Conservation (phyloP, 1,284 basidiomycete species). For the Sporisorium exsertum region DNA sequence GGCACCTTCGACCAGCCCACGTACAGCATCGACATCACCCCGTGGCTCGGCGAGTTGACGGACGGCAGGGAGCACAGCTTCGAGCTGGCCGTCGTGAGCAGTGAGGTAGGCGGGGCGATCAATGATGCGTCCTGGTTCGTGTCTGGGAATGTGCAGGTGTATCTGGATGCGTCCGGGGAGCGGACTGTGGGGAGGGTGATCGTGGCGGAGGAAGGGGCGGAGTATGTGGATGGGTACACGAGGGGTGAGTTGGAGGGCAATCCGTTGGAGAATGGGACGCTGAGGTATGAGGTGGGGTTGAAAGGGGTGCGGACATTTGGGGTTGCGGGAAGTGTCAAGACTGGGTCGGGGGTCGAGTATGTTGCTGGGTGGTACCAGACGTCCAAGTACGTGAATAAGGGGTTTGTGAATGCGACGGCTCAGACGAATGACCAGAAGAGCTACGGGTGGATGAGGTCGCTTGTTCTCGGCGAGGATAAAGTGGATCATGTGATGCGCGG, state of each 20-base stretch:
- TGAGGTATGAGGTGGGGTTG: conserved; percentile 23
- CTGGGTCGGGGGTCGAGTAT: conserved; percentile 18
- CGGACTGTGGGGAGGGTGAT: conserved; percentile 44
- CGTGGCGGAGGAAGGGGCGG: background rate
- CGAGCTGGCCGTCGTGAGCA: conserved; percentile 79
- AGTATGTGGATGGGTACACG: conserved; percentile 12
- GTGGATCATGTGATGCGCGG: background rate
- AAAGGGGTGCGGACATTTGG: conserved; percentile 13
- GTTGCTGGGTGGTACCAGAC: conserved; percentile 26
- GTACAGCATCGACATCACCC: conserved; percentile 82
- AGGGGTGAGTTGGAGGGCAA: conserved; percentile 19
- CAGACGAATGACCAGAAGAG: conserved; percentile 34
- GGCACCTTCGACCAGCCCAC: conserved; percentile 82
- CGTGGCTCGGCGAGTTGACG: conserved; percentile 79
- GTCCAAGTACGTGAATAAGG: conserved; percentile 18
- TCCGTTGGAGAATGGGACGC: conserved; percentile 14
- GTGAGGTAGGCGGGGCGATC: conserved; percentile 75
- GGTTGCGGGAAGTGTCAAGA: conserved; percentile 29
- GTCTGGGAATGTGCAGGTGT: conserved; percentile 78
- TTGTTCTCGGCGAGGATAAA: conserved; percentile 5
- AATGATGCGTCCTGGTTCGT: conserved; percentile 79
- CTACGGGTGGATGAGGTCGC: conserved; percentile 20
- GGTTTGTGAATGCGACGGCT: conserved; percentile 25
- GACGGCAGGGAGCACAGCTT: conserved; percentile 79
- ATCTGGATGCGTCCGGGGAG: conserved; percentile 32